A percentile compares a stretch with the other conserved stretches of the same genome.
Conservation (phyloP, 2,329 filamentous ascomycete species). For the Hypoxylon sp. region DNA sequence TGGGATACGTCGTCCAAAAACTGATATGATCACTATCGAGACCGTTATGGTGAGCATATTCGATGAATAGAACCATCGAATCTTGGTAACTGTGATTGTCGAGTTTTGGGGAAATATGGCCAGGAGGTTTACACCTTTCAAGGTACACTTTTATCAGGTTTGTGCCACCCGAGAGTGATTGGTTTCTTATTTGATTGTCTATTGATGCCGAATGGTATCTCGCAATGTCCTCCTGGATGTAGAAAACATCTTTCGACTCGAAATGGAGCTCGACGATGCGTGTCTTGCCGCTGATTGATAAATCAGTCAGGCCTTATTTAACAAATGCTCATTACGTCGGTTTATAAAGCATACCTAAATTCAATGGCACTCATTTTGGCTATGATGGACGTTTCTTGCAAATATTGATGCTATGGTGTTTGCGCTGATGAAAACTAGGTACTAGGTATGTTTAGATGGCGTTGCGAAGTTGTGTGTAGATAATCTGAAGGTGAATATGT, state of each 20-base stretch:
- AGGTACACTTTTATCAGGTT: not conserved
- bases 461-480: not conserved
- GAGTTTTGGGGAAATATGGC: not conserved
- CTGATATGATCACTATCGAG: not conserved
- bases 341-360: not conserved
- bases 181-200: not conserved
- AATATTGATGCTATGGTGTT: not conserved
- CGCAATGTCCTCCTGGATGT: constrained; percentile 1
- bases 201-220: not conserved
- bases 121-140: not conserved
- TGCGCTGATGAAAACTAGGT: not conserved
- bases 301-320: not conserved
- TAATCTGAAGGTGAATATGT: not conserved
- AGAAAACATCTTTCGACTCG: not conserved
- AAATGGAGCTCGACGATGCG: not conserved
- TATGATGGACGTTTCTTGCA: not conserved
- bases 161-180: too few relatives aligned
- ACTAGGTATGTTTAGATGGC: not conserved
- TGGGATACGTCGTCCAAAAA: not conserved
- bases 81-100: not conserved
- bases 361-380: not conserved
- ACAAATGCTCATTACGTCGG: not conserved
- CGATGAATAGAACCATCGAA: not conserved
- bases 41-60: not conserved
- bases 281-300: not conserved